These are phyloP conservation scores for Kwoniella shivajii DNA, from an alignment of 1,284 basidiomycete species.

Conservation along the genomic window DNA sequence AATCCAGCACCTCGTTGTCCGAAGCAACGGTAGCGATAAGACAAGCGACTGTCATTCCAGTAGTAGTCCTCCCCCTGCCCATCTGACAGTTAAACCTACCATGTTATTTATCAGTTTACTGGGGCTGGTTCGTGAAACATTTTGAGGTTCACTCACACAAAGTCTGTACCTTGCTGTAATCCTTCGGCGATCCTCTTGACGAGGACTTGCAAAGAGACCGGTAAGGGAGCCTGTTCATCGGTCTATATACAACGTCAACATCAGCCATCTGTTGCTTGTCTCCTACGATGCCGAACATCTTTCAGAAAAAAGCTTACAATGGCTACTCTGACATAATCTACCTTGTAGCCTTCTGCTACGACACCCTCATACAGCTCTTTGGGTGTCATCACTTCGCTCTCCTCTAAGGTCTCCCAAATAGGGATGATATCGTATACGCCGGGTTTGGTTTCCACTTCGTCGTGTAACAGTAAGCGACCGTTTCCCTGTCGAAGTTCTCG, in stretches of 20 bases:
- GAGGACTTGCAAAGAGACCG: conserved; percentile 76
- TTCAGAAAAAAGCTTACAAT: conserved; percentile 62
- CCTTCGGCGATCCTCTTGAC: conserved; percentile 71
- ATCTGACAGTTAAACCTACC: conserved; percentile 56
- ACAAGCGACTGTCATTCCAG: conserved; percentile 89
- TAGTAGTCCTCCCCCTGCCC: conserved; percentile 66
- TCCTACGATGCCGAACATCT: too few relatives aligned
- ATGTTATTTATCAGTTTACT: conserved; percentile 5
- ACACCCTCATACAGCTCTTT: conserved; percentile 60
- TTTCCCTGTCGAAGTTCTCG: conserved; percentile 71
- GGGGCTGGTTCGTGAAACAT: neutral
- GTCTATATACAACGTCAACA: conserved; percentile 61
- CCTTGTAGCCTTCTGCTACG: conserved; percentile 71
- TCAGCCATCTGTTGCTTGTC: neutral
- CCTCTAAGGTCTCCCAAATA: conserved; percentile 79
- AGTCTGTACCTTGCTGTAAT: conserved; percentile 66
- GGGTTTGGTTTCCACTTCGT: conserved; percentile 91
- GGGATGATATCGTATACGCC: conserved; percentile 87
- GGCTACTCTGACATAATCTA: conserved; percentile 83
- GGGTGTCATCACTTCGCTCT: conserved; percentile 90
- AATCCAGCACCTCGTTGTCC: conserved; percentile 21
- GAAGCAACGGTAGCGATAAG: conserved; percentile 77
- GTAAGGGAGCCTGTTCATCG: conserved; percentile 92
- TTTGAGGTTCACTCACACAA: conserved; percentile 75
- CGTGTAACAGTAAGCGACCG: conserved; percentile 87